phyloP scores from a whole-genome alignment of 805 yeast genomes.

The Lipomyces mesembrius region DNA sequence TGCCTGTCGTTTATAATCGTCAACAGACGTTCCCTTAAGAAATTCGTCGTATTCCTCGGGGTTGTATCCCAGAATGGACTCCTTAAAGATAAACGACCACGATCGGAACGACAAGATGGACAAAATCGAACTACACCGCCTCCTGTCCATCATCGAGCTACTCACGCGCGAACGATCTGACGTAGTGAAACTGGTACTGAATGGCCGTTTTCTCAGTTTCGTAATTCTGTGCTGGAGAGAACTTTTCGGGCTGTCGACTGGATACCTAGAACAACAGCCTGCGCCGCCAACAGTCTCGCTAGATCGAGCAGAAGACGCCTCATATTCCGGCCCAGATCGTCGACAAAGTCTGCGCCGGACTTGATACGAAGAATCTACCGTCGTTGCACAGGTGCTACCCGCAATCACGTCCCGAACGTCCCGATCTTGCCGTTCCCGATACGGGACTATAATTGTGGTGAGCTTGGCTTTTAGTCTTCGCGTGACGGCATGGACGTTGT shows the following conservation, averaged over 20 bases:
- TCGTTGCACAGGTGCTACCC: background rate
- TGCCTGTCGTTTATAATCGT: conserved; percentile 1
- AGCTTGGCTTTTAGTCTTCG: background rate
- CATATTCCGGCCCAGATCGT: background rate
- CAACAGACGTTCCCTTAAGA: background rate
- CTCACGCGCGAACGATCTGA: background rate
- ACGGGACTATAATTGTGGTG: background rate
- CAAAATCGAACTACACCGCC: background rate
- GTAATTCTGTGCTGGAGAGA: background rate
- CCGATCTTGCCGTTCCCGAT: background rate
- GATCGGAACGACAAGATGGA: background rate
- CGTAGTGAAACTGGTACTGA: background rate
- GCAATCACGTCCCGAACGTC: background rate
- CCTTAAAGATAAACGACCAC: background rate
- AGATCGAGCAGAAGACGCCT: background rate
- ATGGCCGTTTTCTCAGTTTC: background rate
- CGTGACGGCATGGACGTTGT: background rate
- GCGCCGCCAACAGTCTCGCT: background rate
- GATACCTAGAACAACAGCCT: background rate
- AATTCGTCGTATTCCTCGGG: background rate
- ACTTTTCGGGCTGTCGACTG: background rate
- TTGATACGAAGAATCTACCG: background rate
- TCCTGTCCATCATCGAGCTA: background rate
- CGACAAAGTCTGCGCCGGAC: background rate
- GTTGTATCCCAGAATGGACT: background rate